Evolutionary conservation across 257 asterid genomes (phyloP).

Genomic region (Nemophila menziesii): DNA sequence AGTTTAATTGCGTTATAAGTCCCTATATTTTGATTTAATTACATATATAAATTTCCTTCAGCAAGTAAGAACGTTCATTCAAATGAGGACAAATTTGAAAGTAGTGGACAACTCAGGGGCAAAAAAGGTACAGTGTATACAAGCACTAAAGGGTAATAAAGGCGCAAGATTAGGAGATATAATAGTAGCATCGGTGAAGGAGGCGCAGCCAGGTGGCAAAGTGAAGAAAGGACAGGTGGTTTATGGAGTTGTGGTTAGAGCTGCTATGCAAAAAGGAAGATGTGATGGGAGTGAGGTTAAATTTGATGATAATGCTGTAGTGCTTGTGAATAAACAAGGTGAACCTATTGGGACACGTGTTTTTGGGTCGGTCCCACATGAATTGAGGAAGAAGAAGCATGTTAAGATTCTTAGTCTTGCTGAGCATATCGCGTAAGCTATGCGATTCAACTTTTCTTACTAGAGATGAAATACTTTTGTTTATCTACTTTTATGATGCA

Average conservation of each 20-base stretch:
- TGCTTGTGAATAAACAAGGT: conserved; percentile 76
- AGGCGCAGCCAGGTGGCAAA: conserved; percentile 82
- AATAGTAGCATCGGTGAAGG: conserved; percentile 81
- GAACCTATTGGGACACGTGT: conserved; percentile 97
- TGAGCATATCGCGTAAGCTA: conserved; percentile 47
- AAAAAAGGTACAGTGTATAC: conserved; percentile 81
- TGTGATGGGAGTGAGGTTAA: conserved; percentile 85
- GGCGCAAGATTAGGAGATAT: conserved; percentile 88
- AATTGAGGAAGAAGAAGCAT: conserved; percentile 89
- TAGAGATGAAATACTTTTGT: no score
- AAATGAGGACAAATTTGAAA: conserved; percentile 82
- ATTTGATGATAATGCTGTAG: conserved; percentile 88
- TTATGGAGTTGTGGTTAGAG: conserved; percentile 84
- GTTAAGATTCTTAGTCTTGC: conserved; percentile 97
- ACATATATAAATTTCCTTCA: no score
- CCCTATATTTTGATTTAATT: no score
- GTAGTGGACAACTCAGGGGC: conserved; percentile 97
- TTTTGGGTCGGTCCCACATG: conserved; percentile 89
- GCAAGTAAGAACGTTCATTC: conserved; percentile 90
- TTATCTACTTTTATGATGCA: no score
- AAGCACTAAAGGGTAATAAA: conserved; percentile 75
- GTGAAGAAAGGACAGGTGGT: conserved; percentile 83
- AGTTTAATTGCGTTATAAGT: conserved; percentile 10
- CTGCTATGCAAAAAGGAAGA: conserved; percentile 84
- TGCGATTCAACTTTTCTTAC: no score